Percentiles rank a stretch among this genome's conserved stretches.
phyloP scores from a whole-genome alignment of 371 early-diverging fungal genomes.

The Circinella minor region DNA sequence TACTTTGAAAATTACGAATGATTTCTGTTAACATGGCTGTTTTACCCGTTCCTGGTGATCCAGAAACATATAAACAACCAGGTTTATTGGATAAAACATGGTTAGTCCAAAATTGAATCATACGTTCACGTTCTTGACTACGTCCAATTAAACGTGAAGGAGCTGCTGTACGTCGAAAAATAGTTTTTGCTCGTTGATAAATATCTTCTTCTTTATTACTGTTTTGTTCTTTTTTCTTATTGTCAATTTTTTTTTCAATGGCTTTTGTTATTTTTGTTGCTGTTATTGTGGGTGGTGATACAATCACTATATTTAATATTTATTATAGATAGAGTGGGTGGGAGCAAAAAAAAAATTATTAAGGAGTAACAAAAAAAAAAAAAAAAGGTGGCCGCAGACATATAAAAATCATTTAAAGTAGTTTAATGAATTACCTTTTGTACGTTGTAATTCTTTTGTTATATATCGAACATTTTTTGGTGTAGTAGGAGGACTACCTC shows the following conservation, averaged over 20 bases:
- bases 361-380: not conserved
- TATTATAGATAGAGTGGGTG: not conserved
- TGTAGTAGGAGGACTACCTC: conserved; percentile 11
- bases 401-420: too few species aligned
- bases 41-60: conserved; percentile 95
- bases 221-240: not conserved
- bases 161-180: conserved; percentile 54
- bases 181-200: conserved; percentile 21
- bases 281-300: conserved; percentile 11
- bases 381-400: not conserved
- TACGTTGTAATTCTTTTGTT: conserved; percentile 9
- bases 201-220: conserved; percentile 11
- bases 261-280: not conserved
- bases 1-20: conserved; percentile 38
- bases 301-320: not conserved
- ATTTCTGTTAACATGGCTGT: conserved; percentile 83
- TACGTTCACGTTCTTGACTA: conserved; percentile 61
- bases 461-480: conserved; percentile 15
- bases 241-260: not conserved
- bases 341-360: too few species aligned
- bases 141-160: conserved; percentile 80
- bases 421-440: conserved; percentile 2
- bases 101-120: conserved; percentile 59
- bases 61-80: conserved; percentile 87
- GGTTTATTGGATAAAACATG: conserved; percentile 45